Percentiles rank a stretch among this genome's conserved stretches.
These are phyloP conservation scores for Cichorium intybus DNA, from an alignment of 140 eudicot species.

Conservation along the genomic window DNA sequence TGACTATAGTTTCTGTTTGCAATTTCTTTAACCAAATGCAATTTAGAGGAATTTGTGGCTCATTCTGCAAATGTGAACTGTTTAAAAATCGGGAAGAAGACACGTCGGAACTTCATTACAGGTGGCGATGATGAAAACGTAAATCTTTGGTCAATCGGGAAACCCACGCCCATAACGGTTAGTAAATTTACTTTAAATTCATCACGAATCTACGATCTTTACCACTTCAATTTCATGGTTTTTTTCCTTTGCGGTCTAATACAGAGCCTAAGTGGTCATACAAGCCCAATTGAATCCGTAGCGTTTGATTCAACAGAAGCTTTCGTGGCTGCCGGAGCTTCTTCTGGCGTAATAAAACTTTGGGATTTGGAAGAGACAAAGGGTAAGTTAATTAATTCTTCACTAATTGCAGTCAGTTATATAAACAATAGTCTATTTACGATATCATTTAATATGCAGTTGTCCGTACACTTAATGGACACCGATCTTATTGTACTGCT, in stretches of 20 bases:
- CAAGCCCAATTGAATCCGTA: slow-evolving; percentile 94
- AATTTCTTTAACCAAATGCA: slow-evolving; percentile 37
- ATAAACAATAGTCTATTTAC: neutral
- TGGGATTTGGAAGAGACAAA: slow-evolving; percentile 96
- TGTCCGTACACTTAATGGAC: slow-evolving; percentile 89
- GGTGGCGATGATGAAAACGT: slow-evolving; percentile 96
- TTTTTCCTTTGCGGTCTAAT: slow-evolving; percentile 16
- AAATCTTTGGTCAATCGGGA: slow-evolving; percentile 92
- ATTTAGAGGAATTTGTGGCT: slow-evolving; percentile 90
- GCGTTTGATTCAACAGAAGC: slow-evolving; percentile 83
- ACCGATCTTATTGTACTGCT: slow-evolving; percentile 85
- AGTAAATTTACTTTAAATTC: slow-evolving; percentile 25
- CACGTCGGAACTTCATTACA: slow-evolving; percentile 58
- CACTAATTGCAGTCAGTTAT: slow-evolving; percentile 4
- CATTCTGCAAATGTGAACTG: slow-evolving; percentile 92
- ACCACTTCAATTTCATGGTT: slow-evolving; percentile 1
- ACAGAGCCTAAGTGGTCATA: slow-evolving; percentile 90
- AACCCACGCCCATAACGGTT: slow-evolving; percentile 70
- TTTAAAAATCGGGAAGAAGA: slow-evolving; percentile 78
- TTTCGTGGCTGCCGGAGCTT: slow-evolving; percentile 90
- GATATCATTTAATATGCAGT: slow-evolving; percentile 44
- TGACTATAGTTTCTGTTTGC: neutral
- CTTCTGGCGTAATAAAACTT: slow-evolving; percentile 78
- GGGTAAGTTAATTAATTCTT: slow-evolving; percentile 42
- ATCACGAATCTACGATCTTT: slow-evolving; percentile 1